Evolutionary conservation across 139 green algal genomes (phyloP).

Genomic region (Haematococcus sp.): DNA sequence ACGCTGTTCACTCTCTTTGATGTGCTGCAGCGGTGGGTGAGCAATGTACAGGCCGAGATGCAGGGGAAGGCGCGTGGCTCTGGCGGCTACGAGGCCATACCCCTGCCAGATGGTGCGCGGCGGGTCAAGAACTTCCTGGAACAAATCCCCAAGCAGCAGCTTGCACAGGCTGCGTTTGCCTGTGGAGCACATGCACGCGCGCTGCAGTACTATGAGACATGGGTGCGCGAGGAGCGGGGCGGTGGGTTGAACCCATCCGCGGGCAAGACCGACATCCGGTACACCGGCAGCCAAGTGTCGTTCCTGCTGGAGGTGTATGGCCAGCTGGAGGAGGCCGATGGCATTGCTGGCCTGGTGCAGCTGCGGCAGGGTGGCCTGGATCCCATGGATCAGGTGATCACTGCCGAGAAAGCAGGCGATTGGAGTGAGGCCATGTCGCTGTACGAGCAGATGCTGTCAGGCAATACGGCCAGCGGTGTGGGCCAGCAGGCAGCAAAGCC

Average conservation of each 20-base stretch:
- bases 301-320: constrained; percentile 90
- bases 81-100: not conserved
- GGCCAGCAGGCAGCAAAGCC: not conserved
- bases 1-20: constrained; percentile 87
- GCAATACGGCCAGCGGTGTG: not conserved
- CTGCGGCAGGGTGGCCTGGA: constrained; percentile 57
- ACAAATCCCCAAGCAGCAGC: constrained; percentile 53
- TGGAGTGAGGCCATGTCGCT: constrained; percentile 86
- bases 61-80: not conserved
- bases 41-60: constrained; percentile 12
- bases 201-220: constrained; percentile 83
- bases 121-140: constrained; percentile 57
- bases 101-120: constrained; percentile 15
- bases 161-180: constrained; percentile 55
- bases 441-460: constrained; percentile 72
- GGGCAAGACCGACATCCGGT: not conserved
- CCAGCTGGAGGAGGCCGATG: constrained; percentile 90
- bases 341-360: constrained; percentile 72
- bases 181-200: constrained; percentile 83
- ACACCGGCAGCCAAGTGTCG: constrained; percentile 44
- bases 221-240: constrained; percentile 53
- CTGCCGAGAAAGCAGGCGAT: constrained; percentile 81
- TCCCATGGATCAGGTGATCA: constrained; percentile 51
- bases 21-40: constrained; percentile 68
- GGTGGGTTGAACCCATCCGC: constrained; percentile 77